Conservation (phyloP, 2,329 filamentous ascomycete species). For the Ampelomyces quisqualis region DNA sequence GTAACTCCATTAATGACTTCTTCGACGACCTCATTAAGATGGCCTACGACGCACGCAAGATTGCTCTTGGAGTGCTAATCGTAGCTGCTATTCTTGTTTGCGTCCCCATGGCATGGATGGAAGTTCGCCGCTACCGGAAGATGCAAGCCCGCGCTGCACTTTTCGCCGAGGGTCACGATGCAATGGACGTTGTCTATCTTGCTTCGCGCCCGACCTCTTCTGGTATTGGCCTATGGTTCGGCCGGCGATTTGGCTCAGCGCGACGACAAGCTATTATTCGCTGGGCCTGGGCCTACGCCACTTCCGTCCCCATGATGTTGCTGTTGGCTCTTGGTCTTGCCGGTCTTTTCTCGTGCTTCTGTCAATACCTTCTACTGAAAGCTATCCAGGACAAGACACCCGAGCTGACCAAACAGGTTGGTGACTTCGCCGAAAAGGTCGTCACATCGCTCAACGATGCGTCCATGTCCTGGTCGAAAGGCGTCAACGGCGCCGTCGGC, state of each 20-base stretch:
- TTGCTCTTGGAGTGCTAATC: conserved; percentile 74
- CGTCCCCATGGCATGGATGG: conserved; percentile 75
- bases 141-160: conserved; percentile 70
- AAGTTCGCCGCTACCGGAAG: conserved; percentile 73
- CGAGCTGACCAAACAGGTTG: conserved; percentile 70
- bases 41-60: conserved; percentile 67
- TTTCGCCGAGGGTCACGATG: conserved; percentile 69
- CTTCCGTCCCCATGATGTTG: conserved; percentile 80
- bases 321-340: conserved; percentile 79
- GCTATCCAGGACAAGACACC: conserved; percentile 75
- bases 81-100: conserved; percentile 71
- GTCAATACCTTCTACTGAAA: conserved; percentile 76
- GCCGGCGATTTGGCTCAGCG: conserved; percentile 62
- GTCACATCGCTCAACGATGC: conserved; percentile 70
- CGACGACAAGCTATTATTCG: conserved; percentile 71
- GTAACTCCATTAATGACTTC: conserved; percentile 78
- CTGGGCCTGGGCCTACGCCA: conserved; percentile 87
- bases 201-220: conserved; percentile 78
- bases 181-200: conserved; percentile 87
- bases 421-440: conserved; percentile 76
- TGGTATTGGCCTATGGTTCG: conserved; percentile 67
- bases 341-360: conserved; percentile 78
- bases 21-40: conserved; percentile 71
- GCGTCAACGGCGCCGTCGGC: conserved; percentile 71
- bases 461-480: conserved; percentile 72